Percentiles rank a stretch among this genome's conserved stretches.
Conservation (phyloP, 106 monocot species). For the Acorus calamus region DNA sequence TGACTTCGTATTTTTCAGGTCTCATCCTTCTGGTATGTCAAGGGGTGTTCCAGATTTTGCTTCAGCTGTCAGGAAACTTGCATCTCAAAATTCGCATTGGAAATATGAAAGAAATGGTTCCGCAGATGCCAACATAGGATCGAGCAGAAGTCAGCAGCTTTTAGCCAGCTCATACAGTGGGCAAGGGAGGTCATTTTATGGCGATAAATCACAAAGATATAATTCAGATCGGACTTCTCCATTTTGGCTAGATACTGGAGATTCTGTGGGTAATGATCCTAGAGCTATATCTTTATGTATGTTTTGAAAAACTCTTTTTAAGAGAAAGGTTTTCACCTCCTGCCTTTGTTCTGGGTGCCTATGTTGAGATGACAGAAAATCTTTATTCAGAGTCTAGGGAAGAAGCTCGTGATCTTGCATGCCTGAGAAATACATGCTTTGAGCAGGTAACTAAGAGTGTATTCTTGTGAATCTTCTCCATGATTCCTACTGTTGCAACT, state of each 20-base stretch:
- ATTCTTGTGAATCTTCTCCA: not conserved
- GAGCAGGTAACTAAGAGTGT: conserved; percentile 29
- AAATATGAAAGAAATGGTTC: conserved; percentile 31
- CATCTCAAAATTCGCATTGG: conserved; percentile 12
- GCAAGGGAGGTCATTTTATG: conserved; percentile 16
- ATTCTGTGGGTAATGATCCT: conserved; percentile 51
- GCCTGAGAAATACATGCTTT: conserved; percentile 45
- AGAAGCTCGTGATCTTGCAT: conserved; percentile 51
- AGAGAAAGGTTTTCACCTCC: not conserved
- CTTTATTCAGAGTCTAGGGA: conserved; percentile 37
- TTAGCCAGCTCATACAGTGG: conserved; percentile 12
- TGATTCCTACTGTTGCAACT: no score
- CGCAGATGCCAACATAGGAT: not conserved
- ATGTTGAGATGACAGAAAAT: conserved; percentile 16
- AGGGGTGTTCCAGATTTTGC: conserved; percentile 18
- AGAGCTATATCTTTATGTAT: not conserved
- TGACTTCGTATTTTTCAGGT: not conserved
- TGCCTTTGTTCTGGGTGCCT: not conserved
- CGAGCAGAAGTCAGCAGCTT: not conserved
- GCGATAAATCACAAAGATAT: conserved; percentile 24
- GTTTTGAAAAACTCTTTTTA: not conserved
- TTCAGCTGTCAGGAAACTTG: conserved; percentile 22
- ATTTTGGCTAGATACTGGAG: conserved; percentile 49
- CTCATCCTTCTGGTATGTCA: not conserved
- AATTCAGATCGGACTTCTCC: conserved; percentile 19